Evolutionary conservation across 441 rosid species (phyloP).

Genomic region (Cnidoscolus chayamansa): DNA sequence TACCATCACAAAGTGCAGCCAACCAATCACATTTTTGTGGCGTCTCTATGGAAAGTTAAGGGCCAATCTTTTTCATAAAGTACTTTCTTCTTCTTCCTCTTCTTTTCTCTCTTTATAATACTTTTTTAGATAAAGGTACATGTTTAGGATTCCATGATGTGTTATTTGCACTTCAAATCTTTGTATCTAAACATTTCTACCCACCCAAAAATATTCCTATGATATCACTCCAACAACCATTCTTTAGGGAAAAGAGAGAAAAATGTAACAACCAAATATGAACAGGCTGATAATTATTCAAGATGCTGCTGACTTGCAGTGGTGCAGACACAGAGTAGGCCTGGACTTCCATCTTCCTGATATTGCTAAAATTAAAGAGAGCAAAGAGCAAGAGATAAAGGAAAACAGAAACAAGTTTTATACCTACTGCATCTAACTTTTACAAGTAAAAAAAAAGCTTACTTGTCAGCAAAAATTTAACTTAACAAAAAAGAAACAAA

Average conservation of each 20-base stretch:
- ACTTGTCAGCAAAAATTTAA: too few species aligned
- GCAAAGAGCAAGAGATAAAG: too few species aligned
- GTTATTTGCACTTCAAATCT: neutral
- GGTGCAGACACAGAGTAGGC: neutral
- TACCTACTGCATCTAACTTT: too few species aligned
- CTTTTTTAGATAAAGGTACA: neutral
- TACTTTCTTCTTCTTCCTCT: neutral
- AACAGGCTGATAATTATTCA: neutral
- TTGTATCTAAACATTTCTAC: neutral
- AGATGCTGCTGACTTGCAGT: neutral
- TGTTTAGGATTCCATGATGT: neutral
- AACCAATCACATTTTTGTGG: neutral
- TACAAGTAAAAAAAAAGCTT: too few species aligned
- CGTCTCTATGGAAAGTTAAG: neutral
- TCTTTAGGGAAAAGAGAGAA: neutral
- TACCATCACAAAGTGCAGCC: neutral
- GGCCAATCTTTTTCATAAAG: neutral
- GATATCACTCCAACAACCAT: neutral
- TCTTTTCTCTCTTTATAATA: neutral
- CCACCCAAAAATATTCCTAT: neutral
- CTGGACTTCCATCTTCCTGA: too few species aligned
- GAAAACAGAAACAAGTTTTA: too few species aligned
- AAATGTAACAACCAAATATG: constrained; percentile 5
- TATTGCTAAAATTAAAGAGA: too few species aligned
- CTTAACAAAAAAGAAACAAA: too few species aligned